A percentile compares a stretch with the other conserved stretches of the same genome.
These are phyloP conservation scores for Sungouiozyma intestinalis DNA, from an alignment of 805 yeast genomes.

Conservation along the genomic window DNA sequence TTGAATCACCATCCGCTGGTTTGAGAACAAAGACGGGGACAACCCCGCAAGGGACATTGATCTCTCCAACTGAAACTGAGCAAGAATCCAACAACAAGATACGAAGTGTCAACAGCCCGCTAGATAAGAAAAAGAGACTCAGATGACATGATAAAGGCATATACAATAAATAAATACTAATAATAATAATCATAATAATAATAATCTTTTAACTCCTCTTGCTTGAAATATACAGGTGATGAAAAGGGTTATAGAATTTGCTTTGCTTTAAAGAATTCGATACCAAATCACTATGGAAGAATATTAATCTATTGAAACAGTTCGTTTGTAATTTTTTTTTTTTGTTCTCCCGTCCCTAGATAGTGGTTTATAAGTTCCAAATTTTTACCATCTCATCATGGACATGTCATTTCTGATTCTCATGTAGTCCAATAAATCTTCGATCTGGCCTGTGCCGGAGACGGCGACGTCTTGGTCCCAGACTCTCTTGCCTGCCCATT, in stretches of 20 bases:
- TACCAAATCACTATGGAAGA: background rate
- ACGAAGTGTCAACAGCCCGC: conserved; percentile 12
- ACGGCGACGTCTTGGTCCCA: conserved; percentile 82
- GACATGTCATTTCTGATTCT: conserved; percentile 85
- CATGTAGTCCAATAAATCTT: conserved; percentile 72
- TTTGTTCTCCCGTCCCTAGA: background rate
- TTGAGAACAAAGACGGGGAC: background rate
- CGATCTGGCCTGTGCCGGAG: conserved; percentile 80
- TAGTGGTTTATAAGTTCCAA: background rate
- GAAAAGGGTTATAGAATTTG: too few species aligned
- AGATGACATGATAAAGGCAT: conserved; percentile 4
- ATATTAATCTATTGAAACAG: background rate
- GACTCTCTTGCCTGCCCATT: conserved; percentile 66
- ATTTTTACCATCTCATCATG: conserved; percentile 67
- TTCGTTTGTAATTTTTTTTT: background rate
- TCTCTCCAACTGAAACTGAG: background rate
- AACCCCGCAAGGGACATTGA: background rate
- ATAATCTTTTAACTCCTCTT: too few species aligned
- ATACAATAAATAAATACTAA: conserved; percentile 2
- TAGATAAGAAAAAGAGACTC: background rate
- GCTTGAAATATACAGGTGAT: background rate
- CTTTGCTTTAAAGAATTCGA: background rate
- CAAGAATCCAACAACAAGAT: conserved; percentile 6
- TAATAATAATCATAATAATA: too few species aligned
- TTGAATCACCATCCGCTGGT: conserved; percentile 7